Evolutionary conservation across 2,329 filamentous ascomycete genomes (phyloP).

Genomic region (Arthroderma sp.): DNA sequence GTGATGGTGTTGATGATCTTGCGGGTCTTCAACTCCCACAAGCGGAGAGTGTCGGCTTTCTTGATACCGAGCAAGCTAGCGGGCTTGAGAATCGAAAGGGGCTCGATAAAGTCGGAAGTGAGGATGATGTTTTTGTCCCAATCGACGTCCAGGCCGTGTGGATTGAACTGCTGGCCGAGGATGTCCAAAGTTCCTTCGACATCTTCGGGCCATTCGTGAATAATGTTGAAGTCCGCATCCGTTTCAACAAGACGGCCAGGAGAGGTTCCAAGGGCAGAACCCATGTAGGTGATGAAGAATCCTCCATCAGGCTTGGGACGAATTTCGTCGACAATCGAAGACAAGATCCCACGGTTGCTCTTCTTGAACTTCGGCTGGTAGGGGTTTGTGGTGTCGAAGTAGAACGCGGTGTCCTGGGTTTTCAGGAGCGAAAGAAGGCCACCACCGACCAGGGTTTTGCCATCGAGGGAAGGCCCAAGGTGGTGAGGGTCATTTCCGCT

Average conservation of each 20-base stretch:
- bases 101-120: constrained; percentile 51
- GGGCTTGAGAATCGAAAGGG: constrained; percentile 26
- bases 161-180: constrained; percentile 47
- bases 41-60: constrained; percentile 44
- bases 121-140: constrained; percentile 45
- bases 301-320: constrained; percentile 50
- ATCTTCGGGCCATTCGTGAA: constrained; percentile 50
- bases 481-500: constrained; percentile 51
- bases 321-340: constrained; percentile 50
- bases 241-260: constrained; percentile 50
- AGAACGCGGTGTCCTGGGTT: constrained; percentile 49
- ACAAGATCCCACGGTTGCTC: constrained; percentile 46
- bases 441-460: constrained; percentile 45
- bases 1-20: constrained; percentile 48
- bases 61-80: constrained; percentile 31
- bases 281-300: constrained; percentile 52
- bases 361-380: constrained; percentile 47
- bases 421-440: constrained; percentile 47
- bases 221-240: constrained; percentile 45
- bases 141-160: constrained; percentile 47
- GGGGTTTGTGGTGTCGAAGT: constrained; percentile 47
- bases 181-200: constrained; percentile 42
- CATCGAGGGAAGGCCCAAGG: constrained; percentile 41
- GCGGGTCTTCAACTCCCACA: constrained; percentile 43
- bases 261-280: constrained; percentile 43